phyloP scores from a whole-genome alignment of 2,329 filamentous ascomycete species.

The Neopestalotiopsis sp. region DNA sequence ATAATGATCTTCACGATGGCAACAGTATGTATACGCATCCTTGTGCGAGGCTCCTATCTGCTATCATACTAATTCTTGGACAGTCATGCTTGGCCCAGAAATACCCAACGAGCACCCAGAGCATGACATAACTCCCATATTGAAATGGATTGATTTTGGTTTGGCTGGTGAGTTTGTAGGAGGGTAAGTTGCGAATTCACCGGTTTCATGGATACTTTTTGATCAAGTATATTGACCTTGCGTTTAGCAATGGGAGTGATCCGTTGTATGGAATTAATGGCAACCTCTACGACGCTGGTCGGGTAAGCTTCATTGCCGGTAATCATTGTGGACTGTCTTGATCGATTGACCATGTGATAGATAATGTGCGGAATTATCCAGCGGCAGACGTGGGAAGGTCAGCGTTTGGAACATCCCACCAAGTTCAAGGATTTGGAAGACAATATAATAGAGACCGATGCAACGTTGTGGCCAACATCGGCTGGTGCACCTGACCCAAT shows the following conservation, averaged over 20 bases:
- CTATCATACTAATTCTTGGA: not conserved
- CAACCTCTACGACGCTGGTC: not conserved
- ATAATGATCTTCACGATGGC: conserved; percentile 13
- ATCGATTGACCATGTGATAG: not conserved
- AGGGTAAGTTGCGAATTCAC: not conserved
- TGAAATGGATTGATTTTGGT: conserved; percentile 13
- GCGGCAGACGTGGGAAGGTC: not conserved
- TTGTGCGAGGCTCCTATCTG: not conserved
- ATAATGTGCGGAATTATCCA: conserved; percentile 10
- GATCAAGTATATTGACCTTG: not conserved
- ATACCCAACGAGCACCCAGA: not conserved
- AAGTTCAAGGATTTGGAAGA: not conserved
- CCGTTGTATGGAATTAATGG: not conserved
- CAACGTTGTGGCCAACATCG: not conserved
- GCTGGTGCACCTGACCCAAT: not conserved
- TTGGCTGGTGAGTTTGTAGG: not conserved
- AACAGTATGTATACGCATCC: conserved; percentile 3
- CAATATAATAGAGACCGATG: not conserved
- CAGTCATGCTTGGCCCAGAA: conserved; percentile 2
- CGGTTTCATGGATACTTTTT: no score
- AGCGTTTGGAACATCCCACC: no score
- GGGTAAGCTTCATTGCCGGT: not conserved
- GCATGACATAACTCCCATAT: conserved; percentile 4
- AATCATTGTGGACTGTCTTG: no score
- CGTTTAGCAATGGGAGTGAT: not conserved